phyloP scores from a whole-genome alignment of 805 yeast genomes.

The Metschnikowia drakensbergensis region DNA sequence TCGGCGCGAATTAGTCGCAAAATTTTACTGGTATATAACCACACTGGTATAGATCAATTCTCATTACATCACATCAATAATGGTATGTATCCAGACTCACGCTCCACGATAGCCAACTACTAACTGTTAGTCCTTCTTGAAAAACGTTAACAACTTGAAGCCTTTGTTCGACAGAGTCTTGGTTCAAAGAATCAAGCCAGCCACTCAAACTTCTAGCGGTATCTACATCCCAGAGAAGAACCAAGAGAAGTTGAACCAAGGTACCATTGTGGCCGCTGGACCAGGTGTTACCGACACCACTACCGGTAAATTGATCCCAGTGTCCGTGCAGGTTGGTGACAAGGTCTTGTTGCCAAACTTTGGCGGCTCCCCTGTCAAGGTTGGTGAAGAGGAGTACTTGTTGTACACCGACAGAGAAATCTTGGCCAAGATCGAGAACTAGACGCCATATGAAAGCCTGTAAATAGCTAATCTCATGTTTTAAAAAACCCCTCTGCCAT shows the following conservation, averaged over 20 bases:
- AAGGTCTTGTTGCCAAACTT: slow-evolving; percentile 89
- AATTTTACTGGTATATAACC: slow-evolving; percentile 1
- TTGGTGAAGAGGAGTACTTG: slow-evolving; percentile 77
- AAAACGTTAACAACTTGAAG: slow-evolving; percentile 80
- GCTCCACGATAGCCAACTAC: slow-evolving; percentile 16
- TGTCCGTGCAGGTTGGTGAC: slow-evolving; percentile 86
- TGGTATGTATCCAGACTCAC: slow-evolving; percentile 8
- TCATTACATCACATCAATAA: slow-evolving; percentile 3
- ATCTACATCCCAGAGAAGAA: slow-evolving; percentile 93
- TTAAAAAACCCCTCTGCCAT: too few species aligned
- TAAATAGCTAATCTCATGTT: slow-evolving; percentile 4
- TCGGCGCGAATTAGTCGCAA: slow-evolving; percentile 5
- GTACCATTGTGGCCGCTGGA: slow-evolving; percentile 89
- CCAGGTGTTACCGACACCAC: slow-evolving; percentile 80
- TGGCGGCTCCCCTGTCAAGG: slow-evolving; percentile 87
- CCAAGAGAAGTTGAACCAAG: slow-evolving; percentile 90
- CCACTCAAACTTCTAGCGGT: slow-evolving; percentile 88
- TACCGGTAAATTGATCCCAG: slow-evolving; percentile 64
- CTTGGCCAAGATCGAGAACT: slow-evolving; percentile 79
- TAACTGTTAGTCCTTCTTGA: slow-evolving; percentile 51
- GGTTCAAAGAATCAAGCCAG: slow-evolving; percentile 91
- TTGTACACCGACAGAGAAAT: slow-evolving; percentile 92
- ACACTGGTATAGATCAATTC: not conserved
- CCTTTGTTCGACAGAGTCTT: slow-evolving; percentile 95
- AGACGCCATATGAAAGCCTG: slow-evolving; percentile 5